Conservation (phyloP, 768 basidiomycete species). For the Leccinellum luteum region DNA sequence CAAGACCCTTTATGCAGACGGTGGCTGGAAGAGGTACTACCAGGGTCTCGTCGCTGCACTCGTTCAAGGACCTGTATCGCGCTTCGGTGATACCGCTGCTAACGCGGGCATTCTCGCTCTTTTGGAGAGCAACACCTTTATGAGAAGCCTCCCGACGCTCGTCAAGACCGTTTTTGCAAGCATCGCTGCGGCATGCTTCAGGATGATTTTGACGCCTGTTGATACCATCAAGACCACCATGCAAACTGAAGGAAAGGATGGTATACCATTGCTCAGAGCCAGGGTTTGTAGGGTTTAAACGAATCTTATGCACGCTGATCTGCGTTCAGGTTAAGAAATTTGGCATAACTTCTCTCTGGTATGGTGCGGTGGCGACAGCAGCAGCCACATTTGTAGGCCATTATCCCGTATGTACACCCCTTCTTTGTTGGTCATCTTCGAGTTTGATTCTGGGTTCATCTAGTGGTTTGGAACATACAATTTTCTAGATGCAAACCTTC, state of each 20-base stretch:
- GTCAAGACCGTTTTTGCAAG: constrained; percentile 81
- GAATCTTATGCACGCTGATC: neutral
- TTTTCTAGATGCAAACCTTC: constrained; percentile 64
- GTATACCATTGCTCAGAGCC: constrained; percentile 59
- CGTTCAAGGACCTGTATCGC: constrained; percentile 76
- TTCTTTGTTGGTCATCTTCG: neutral
- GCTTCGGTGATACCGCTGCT: constrained; percentile 95
- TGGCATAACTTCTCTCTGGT: constrained; percentile 81
- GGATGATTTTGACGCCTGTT: constrained; percentile 90
- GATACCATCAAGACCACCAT: constrained; percentile 95
- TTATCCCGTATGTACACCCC: constrained; percentile 61
- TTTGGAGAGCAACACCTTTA: constrained; percentile 70
- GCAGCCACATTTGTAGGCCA: constrained; percentile 93
- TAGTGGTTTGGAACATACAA: constrained; percentile 90
- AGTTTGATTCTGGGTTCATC: constrained; percentile 10
- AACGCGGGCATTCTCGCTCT: constrained; percentile 91
- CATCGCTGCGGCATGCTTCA: constrained; percentile 75
- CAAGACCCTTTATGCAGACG: constrained; percentile 68
- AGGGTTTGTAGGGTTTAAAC: constrained; percentile 41
- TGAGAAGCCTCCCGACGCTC: constrained; percentile 57
- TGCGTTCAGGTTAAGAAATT: constrained; percentile 59
- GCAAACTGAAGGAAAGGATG: constrained; percentile 83
- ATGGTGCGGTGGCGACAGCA: constrained; percentile 88
- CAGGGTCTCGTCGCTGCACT: constrained; percentile 84
- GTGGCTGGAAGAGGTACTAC: constrained; percentile 83